A percentile compares a stretch with the other conserved stretches of the same genome.
phyloP scores from a whole-genome alignment of 345 rosid species.

The Pelargonium nanum region DNA sequence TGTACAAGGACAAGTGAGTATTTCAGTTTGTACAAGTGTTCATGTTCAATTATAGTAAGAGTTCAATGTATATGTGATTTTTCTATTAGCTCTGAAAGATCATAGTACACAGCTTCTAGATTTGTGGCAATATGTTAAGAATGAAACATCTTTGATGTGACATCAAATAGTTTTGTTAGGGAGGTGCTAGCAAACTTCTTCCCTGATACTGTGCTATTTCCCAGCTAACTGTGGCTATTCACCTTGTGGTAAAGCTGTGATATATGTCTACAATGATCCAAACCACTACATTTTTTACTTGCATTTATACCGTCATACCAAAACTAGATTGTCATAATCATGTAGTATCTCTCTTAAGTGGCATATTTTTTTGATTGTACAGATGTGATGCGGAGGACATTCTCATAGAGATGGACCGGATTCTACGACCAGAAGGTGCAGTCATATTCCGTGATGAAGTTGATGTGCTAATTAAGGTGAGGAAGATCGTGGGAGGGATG shows the following conservation, averaged over 20 bases:
- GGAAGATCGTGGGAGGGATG: constrained; percentile 21
- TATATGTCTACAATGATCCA: too few relatives aligned
- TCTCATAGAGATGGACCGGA: constrained; percentile 39
- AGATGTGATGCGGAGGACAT: constrained; percentile 32
- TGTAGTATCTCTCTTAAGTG: not conserved
- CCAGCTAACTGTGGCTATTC: too few relatives aligned
- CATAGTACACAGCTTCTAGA: too few relatives aligned
- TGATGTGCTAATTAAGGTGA: constrained; percentile 30
- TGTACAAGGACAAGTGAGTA: constrained; percentile 15
- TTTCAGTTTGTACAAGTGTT: not conserved
- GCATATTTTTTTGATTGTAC: constrained; percentile 1
- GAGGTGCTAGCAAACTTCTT: too few relatives aligned
- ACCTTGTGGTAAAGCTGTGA: too few relatives aligned
- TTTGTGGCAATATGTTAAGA: too few relatives aligned
- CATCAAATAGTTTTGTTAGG: too few relatives aligned
- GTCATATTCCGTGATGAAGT: constrained; percentile 35
- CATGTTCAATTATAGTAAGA: not conserved
- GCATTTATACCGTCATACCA: too few relatives aligned
- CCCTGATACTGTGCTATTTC: too few relatives aligned
- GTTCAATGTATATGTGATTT: not conserved
- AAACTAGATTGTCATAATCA: not conserved
- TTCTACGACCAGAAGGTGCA: constrained; percentile 40
- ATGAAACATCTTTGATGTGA: too few relatives aligned
- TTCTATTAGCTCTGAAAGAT: not conserved
- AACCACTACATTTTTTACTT: too few relatives aligned